Evolutionary conservation across 73 alveolate genomes (phyloP), one percentile per base, ranked within the genome.

Genomic region (Paramecium tetraurelia): DNA sequence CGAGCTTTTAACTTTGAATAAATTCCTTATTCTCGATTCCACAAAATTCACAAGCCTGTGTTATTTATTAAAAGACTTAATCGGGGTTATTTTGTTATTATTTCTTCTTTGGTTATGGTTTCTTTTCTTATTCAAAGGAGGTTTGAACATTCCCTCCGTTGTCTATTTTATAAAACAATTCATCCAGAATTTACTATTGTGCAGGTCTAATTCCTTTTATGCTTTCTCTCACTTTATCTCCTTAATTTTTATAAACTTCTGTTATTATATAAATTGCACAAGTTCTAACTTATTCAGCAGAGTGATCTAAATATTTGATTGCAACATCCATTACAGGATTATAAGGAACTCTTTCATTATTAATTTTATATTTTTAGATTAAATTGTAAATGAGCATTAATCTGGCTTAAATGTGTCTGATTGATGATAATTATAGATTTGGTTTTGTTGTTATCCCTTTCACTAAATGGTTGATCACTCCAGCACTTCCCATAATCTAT

Each of bases 241-340:
- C 99, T 38, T 96, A 96, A 50, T 92, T 86, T 93, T 94, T 95
- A 94, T 98, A 97, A 0, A 97, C 92, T 86, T 95, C 97, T 18
- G 96, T 92, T 9, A 97, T 96, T 46, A 97, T 85, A 87, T 95
- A 92, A 9, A 96, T 93, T 41, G 99, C 99, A 31, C 96, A 85
- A 53, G 97, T 96, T 85, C 99, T 95, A 14, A 98, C 96, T 31
- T 97, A 97, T 22, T 93, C 95, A 93, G 96, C 97, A 27, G 98
- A 95, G 89, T 89, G 94, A 71, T 70, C 94, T 35, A 89, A 58
- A 29, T 98, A 98, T 80, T 92, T 93, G 22, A 97, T 71, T 5
- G 99, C 99, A 69, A 93, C 96, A 18, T 95, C 97, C 95, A 96
- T 93, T 59, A 96, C 94, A 5, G 96, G 85, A 59, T 95, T 93